Base-by-base conservation (phyloP, 768 basidiomycete genomes). In the Sarcodon aspratus region DNA sequence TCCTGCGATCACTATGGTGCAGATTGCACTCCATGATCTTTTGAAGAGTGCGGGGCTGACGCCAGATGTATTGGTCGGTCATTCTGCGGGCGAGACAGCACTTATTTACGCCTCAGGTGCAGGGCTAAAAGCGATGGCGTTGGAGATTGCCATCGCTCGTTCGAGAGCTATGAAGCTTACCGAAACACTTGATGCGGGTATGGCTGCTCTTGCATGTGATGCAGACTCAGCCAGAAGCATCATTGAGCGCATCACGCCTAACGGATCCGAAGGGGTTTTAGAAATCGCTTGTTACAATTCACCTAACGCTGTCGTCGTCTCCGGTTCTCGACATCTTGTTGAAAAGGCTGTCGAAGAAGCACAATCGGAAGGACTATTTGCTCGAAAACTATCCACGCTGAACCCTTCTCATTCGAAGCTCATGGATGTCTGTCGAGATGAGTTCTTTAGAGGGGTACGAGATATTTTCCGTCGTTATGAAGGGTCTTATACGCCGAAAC, bases 11-110 rank as follows among this genome's bases (percentile, higher is more conserved):
- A 58, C 69, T 1, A 71, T 75, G 54, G 51, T 73, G 45, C 74
- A 75, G 51, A 68, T 75, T 9, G 74, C 72, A 0, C 47, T 73
- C 6, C 63, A 66, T 51, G 74, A 75, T 45, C 59, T 69, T 2
- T 53, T 74, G 1, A 51, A 50, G 1, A 60, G 61, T 42, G 38
- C 71, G 12, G 67, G 69, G 8, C 47, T 72, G 38, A 50, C 47
- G 11, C 70, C 74, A 0, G 64, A 70, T 42, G 57, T 60, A 6
- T 57, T 73, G n/a, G 44, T 74, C 4, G 74, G 74, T 0, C 72
- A 74, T 55, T 74, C 73, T 15, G 70, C 71, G 10, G 73, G 73
- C 8, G 73, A 75, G 52, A 69, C 70, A 0, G 67, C 68, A 0
- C 44, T 73, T 12, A 50, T 74, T 11, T 72, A 71, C 47, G 66